These are phyloP conservation scores for Aphanomyces invadans DNA, from an alignment of 352 stramenopile species.

Conservation along the genomic window DNA sequence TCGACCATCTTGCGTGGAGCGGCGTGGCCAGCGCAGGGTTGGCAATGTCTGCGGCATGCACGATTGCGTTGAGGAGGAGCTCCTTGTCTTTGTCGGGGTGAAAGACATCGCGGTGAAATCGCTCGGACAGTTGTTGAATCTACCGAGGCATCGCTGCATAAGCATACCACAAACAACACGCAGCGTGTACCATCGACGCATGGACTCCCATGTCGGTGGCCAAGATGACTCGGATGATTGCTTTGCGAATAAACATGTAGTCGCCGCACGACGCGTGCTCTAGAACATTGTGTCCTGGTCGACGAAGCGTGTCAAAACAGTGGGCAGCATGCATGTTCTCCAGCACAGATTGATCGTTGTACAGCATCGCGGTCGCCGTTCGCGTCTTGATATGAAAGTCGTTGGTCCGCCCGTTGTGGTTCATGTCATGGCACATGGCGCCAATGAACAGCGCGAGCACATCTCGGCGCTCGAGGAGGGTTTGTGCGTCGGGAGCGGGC, in stretches of 20 bases:
- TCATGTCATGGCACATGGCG: conserved; percentile 82
- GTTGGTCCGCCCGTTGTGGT: conserved; percentile 84
- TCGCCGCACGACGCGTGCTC: conserved; percentile 32
- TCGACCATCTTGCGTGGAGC: conserved; percentile 60
- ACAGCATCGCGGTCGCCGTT: conserved; percentile 70
- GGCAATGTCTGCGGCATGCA: conserved; percentile 75
- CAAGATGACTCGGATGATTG: conserved; percentile 69
- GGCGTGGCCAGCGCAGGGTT: conserved; percentile 48
- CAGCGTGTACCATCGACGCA: conserved; percentile 44
- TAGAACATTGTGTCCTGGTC: conserved; percentile 59
- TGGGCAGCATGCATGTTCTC: conserved; percentile 83
- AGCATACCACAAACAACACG: too few relatives aligned
- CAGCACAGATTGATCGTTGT: conserved; percentile 84
- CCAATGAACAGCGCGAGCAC: conserved; percentile 71
- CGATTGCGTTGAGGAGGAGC: conserved; percentile 61
- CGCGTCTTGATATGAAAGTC: conserved; percentile 78
- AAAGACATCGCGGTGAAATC: conserved; percentile 48
- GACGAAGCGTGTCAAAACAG: conserved; percentile 73
- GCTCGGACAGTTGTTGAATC: conserved; percentile 57
- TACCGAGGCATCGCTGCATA: too few relatives aligned
- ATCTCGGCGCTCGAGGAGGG: conserved; percentile 45
- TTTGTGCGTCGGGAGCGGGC: background rate
- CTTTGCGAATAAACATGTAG: conserved; percentile 55
- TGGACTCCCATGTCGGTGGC: conserved; percentile 80
- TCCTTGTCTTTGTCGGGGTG: conserved; percentile 50